Conservation (phyloP, 2,329 filamentous ascomycete species). For the Teratosphaeriaceae sp. region DNA sequence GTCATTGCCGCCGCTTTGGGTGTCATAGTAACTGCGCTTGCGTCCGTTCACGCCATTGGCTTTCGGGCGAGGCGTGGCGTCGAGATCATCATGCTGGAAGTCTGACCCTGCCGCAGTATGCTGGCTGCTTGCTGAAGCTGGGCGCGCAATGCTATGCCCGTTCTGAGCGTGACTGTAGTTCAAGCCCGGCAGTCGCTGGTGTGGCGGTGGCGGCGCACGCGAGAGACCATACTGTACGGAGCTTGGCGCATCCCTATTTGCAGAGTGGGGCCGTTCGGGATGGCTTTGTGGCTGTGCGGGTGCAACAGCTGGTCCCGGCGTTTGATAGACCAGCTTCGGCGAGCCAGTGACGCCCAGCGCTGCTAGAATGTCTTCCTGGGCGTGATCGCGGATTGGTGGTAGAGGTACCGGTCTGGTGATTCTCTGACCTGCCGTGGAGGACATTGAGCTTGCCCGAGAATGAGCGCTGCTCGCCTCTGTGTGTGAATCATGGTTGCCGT, state of each 20-base stretch:
- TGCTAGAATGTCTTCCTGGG: slow-evolving; percentile 31
- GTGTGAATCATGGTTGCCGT: slow-evolving; percentile 3
- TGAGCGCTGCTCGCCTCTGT: slow-evolving; percentile 6
- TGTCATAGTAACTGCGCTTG: slow-evolving; percentile 8
- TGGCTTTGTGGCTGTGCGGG: slow-evolving; percentile 17
- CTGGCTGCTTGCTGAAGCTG: slow-evolving; percentile 2
- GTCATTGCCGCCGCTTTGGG: slow-evolving; percentile 3
- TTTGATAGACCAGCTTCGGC: slow-evolving; percentile 31
- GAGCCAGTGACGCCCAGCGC: slow-evolving; percentile 32
- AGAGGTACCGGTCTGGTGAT: slow-evolving; percentile 20
- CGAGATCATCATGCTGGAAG: slow-evolving; percentile 1
- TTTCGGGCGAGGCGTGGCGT: slow-evolving; percentile 9
- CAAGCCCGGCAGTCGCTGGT: slow-evolving; percentile 1
- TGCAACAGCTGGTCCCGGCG: slow-evolving; percentile 31
- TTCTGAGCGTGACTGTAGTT: not conserved
- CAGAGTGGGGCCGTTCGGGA: not conserved
- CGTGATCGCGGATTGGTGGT: slow-evolving; percentile 21
- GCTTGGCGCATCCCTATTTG: slow-evolving; percentile 6
- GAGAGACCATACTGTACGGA: not conserved
- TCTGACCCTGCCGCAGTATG: slow-evolving; percentile 1
- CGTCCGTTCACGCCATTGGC: slow-evolving; percentile 2
- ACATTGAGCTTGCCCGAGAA: slow-evolving; percentile 22
- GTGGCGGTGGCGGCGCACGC: slow-evolving; percentile 13
- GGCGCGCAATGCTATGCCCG: slow-evolving; percentile 1
- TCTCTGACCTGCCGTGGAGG: slow-evolving; percentile 14